Conservation (phyloP, 495 filamentous ascomycete genomes). For the Penicillium argentinense region DNA sequence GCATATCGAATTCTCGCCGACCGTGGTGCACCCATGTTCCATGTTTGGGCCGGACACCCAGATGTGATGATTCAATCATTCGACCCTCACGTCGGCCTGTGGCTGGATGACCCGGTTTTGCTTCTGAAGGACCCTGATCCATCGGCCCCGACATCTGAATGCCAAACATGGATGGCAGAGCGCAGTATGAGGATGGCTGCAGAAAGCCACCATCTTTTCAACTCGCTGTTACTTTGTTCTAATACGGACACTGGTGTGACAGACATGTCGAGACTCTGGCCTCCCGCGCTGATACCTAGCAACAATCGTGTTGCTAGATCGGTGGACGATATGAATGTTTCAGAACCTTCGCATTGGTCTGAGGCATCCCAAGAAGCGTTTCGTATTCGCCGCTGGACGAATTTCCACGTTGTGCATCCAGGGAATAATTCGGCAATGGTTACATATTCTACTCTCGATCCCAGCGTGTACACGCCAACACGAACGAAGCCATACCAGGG, state of each 20-base stretch:
- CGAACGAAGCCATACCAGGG: conserved; percentile 78
- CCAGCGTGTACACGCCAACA: conserved; percentile 72
- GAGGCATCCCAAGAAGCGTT: conserved; percentile 66
- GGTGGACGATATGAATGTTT: conserved; percentile 30
- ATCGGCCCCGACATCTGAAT: conserved; percentile 19
- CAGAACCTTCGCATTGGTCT: conserved; percentile 36
- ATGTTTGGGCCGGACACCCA: conserved; percentile 62
- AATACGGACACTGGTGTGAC: conserved; percentile 31
- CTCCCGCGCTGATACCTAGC: conserved; percentile 68
- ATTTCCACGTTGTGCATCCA: conserved; percentile 44
- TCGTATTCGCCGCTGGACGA: conserved; percentile 71
- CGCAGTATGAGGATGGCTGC: conserved; percentile 55
- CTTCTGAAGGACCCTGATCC: conserved; percentile 49
- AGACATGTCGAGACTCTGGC: conserved; percentile 63
- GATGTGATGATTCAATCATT: conserved; percentile 76
- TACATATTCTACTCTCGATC: conserved; percentile 76
- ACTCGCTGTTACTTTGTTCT: conserved; percentile 44
- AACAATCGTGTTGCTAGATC: conserved; percentile 29
- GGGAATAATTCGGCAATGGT: conserved; percentile 63
- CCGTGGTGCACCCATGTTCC: conserved; percentile 46
- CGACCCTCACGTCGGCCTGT: conserved; percentile 64
- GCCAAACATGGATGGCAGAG: conserved; percentile 30
- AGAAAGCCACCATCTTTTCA: conserved; percentile 45
- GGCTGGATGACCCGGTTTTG: conserved; percentile 69
- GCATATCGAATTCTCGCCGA: conserved; percentile 74